Percentiles rank a stretch among this genome's conserved stretches.
Evolutionary conservation across 768 basidiomycete species (phyloP).

Genomic region (Gyrodon lividus): DNA sequence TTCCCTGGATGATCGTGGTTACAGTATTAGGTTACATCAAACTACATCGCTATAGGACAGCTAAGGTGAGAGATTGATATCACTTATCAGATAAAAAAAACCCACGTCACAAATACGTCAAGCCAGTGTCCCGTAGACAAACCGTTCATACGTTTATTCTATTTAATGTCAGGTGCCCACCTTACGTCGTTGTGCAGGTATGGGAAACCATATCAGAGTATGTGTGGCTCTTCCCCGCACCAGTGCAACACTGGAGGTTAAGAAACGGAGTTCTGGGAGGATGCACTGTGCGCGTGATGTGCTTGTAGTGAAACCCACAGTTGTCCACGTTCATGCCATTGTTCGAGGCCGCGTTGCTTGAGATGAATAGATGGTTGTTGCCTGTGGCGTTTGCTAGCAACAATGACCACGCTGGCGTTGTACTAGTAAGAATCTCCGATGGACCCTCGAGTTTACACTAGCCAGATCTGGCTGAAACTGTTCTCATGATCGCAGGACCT

Average conservation of each 20-base stretch:
- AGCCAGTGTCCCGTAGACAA: too few relatives aligned
- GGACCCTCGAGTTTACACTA: constrained; percentile 7
- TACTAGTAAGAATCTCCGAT: too few relatives aligned
- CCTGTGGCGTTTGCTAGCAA: constrained; percentile 15
- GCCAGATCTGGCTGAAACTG: constrained; percentile 8
- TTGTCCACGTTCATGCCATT: too few relatives aligned
- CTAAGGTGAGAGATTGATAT: not conserved
- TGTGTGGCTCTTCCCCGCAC: not conserved
- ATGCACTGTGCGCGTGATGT: too few relatives aligned
- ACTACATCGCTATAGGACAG: not conserved
- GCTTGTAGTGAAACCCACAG: not conserved
- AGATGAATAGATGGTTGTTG: constrained; percentile 8
- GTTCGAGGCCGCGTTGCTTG: constrained; percentile 2
- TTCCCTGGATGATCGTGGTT: not conserved
- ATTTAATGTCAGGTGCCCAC: too few relatives aligned
- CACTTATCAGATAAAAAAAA: not conserved
- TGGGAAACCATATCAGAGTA: too few relatives aligned
- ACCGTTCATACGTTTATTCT: too few relatives aligned
- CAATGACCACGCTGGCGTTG: constrained; percentile 1
- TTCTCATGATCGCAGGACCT: constrained; percentile 24
- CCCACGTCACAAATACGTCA: not conserved
- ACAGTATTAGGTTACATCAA: not conserved
- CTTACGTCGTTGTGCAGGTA: not conserved
- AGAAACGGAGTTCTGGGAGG: not conserved
- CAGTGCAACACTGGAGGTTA: not conserved